Percentiles rank a stretch among this genome's conserved stretches.
Conservation (phyloP, 2,329 filamentous ascomycete species). For the Aspergillus ustus region DNA sequence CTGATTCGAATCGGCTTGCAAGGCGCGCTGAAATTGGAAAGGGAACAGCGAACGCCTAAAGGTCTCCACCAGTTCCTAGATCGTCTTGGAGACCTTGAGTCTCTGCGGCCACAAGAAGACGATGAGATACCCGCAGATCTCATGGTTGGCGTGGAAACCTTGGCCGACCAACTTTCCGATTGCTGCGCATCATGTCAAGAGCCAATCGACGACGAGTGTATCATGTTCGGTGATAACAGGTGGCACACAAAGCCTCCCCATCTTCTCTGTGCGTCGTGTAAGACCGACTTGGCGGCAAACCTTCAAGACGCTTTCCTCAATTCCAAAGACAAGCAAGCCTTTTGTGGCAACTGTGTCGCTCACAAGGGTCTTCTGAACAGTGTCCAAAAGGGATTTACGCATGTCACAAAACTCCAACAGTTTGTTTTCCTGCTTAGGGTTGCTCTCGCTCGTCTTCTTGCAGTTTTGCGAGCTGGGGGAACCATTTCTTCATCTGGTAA, state of each 20-base stretch:
- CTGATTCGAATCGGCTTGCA: constrained; percentile 96
- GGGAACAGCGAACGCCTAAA: constrained; percentile 74
- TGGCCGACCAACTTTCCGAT: constrained; percentile 79
- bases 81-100: constrained; percentile 82
- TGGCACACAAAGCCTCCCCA: constrained; percentile 78
- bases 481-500: constrained; percentile 72
- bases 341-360: constrained; percentile 70
- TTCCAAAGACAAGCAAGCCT: constrained; percentile 68
- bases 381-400: constrained; percentile 66
- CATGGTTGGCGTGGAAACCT: constrained; percentile 65
- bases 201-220: constrained; percentile 93
- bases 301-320: constrained; percentile 74
- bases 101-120: constrained; percentile 64
- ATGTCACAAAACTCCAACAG: constrained; percentile 85
- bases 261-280: constrained; percentile 71
- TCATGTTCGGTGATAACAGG: constrained; percentile 72
- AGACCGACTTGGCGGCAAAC: constrained; percentile 70
- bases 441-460: constrained; percentile 83
- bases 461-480: constrained; percentile 82
- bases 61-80: constrained; percentile 83
- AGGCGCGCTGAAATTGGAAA: constrained; percentile 86
- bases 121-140: constrained; percentile 69
- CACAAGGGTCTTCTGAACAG: constrained; percentile 58
- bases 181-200: constrained; percentile 81
- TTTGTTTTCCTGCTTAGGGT: constrained; percentile 93